Evolutionary conservation across 2,329 filamentous ascomycete genomes (phyloP), one percentile per base, ranked within the genome.

Genomic region (Talaromyces pinophilus): DNA sequence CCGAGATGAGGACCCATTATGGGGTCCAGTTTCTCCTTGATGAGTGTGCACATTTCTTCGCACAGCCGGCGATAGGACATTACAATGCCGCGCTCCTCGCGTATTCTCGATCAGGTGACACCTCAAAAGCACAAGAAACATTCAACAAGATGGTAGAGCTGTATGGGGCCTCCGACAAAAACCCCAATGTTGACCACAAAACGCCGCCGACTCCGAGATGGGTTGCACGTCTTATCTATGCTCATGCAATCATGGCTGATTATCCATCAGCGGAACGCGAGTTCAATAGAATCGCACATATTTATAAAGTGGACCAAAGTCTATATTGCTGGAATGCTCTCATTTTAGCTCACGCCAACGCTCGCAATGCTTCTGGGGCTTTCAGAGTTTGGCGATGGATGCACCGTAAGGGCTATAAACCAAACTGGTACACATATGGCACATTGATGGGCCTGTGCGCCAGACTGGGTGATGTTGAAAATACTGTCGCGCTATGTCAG

Each of bases 381-480:
- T 80, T 92, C 65, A 74, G 81, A 6, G 83, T 84, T 59, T 93
- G 96, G 71, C 83, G 88, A 19, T 78, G 84, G 10, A 83, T 95
- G 74, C 67, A 85, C 3, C 69, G 82, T 70, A 71, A 75, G 68
- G 72, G 80, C 67, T 38, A 87, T 3, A 72, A 77, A 25, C 89
- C 91, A 0, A 86, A 92, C 74, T 72, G 79, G 0, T 84, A 86
- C 71, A 91, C 89, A 0, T 92, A 92, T 71, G 87, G 86, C 2
- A 90, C 89, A 5, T 79, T 96, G 69, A 91, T 97, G 86, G 84
- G 87, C 28, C 83, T 96, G 72, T 87, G 87, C 61, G 88, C 89
- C 17, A 83, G 83, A 15, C 85, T 87, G 70, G 93, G 93, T 25
- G 93, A 97, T 74, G 78, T 93, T 1, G 86, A 89, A 25, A 85